Evolutionary conservation across 768 basidiomycete genomes (phyloP).

Genomic region (Boletus speciosus): DNA sequence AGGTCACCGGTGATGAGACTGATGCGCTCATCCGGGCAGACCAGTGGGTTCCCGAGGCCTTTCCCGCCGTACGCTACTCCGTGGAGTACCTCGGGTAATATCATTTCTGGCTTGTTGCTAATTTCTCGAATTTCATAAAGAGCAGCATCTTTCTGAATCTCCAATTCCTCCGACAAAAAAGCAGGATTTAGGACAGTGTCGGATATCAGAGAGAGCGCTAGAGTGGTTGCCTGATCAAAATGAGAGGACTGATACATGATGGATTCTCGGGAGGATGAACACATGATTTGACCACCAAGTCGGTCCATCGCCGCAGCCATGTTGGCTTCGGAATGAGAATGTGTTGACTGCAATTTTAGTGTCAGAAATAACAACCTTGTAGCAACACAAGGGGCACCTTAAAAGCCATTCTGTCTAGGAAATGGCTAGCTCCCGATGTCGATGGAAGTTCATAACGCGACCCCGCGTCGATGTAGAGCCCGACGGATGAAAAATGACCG

Average conservation of each 20-base stretch:
- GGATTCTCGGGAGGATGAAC: conserved; percentile 86
- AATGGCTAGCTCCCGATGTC: conserved; percentile 82
- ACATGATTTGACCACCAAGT: conserved; percentile 89
- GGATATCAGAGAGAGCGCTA: conserved; percentile 83
- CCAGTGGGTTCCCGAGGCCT: conserved; percentile 84
- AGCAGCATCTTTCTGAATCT: conserved; percentile 80
- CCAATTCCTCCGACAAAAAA: conserved; percentile 74
- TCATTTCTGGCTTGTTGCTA: conserved; percentile 84
- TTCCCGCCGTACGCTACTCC: conserved; percentile 73
- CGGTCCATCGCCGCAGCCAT: conserved; percentile 80
- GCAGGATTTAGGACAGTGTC: conserved; percentile 84
- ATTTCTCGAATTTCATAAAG: conserved; percentile 90
- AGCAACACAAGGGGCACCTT: conserved; percentile 54
- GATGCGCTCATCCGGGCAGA: conserved; percentile 86
- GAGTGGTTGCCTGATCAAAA: conserved; percentile 77
- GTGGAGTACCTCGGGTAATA: conserved; percentile 88
- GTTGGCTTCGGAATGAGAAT: conserved; percentile 62
- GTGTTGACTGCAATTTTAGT: conserved; percentile 57
- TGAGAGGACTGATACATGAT: conserved; percentile 99
- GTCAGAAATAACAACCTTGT: neutral
- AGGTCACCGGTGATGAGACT: conserved; percentile 56
- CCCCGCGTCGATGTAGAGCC: conserved; percentile 92
- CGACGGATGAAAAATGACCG: conserved; percentile 91
- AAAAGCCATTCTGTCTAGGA: conserved; percentile 94
- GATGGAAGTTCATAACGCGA: conserved; percentile 78